Base-by-base conservation (phyloP, 768 basidiomycete genomes). In the Suillus ampliporus region DNA sequence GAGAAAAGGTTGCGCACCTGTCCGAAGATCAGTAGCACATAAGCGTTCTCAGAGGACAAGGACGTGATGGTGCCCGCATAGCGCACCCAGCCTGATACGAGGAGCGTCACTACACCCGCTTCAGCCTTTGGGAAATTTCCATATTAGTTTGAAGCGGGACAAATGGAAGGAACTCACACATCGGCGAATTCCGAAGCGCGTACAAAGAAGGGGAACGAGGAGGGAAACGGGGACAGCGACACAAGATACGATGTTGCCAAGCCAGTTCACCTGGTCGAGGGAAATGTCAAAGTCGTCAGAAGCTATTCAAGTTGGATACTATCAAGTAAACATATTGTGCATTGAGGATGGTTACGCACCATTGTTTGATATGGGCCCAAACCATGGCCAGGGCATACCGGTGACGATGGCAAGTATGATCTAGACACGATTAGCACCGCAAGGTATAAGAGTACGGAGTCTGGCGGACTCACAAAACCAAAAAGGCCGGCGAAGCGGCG, bases 301-400 rank as follows among this genome's bases (percentile, higher is more conserved):
- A 67, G 83, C 90, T 92, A 65, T 37, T 47, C n/a, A 64, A 46
- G 10, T 31, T 31, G 31, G 6, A 31, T 31, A 26, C 17, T 19
- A 6, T 37, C 5, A n/a, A 60, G 11, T 8, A 31, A 8, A 26
- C 6, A 15, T 15, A 64, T 17, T 17, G 31, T 19, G 35, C 1
- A 17, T 4, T 2, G 26, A 17, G 1, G n/a, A 23, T 10, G 17
- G 35, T 7, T 14, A 64, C 80, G 47, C 53, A 92, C 92, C 80
- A 67, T 87, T 72, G 46, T 86, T 87, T 0, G 92, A 79, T 59
- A 95, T 94, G 4, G 93, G 90, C 4, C 92, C 92, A 68, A 94
- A 95, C 92, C 92, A 95, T 4, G 89, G 83, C 84, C 86, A 87
- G 8, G 83, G 76, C 88, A 91, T 86, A 7, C 84, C 91, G 2